These are phyloP conservation scores for Bryum argenteum DNA, from an alignment of 225 moss, liverwort and hornwort genomes.

Conservation along the genomic window DNA sequence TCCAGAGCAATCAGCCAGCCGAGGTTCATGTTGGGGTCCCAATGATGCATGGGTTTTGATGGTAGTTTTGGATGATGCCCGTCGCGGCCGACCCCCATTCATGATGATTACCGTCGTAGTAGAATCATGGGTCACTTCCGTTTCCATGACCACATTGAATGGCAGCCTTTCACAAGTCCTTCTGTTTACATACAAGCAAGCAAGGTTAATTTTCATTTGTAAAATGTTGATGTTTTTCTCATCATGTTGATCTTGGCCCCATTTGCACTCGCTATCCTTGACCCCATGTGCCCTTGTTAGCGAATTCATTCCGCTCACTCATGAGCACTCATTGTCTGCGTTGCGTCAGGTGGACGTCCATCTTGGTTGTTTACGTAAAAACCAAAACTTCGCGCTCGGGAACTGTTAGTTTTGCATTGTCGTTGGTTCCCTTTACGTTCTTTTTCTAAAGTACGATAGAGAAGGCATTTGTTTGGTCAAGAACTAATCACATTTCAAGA, in stretches of 20 bases:
- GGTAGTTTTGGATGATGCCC: conserved; percentile 13
- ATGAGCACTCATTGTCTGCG: too few relatives aligned
- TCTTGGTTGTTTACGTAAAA: too few relatives aligned
- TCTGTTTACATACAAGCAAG: neutral
- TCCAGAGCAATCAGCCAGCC: conserved; percentile 25
- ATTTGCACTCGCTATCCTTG: neutral
- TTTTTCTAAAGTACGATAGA: too few relatives aligned
- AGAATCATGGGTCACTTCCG: neutral
- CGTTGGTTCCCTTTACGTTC: too few relatives aligned
- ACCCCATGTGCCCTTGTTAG: conserved; percentile 1
- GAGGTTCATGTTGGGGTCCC: neutral
- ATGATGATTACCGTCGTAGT: conserved; percentile 34
- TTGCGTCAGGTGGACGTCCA: too few relatives aligned
- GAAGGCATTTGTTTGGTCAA: too few relatives aligned
- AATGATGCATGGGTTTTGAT: conserved; percentile 23
- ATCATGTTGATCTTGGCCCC: neutral
- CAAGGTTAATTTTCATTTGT: neutral
- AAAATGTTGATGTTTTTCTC: neutral
- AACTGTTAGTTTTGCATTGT: too few relatives aligned
- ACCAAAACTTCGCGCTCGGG: too few relatives aligned
- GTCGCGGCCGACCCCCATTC: neutral
- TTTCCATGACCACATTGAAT: conserved; percentile 37
- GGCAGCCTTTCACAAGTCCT: conserved; percentile 12
- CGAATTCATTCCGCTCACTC: too few relatives aligned
- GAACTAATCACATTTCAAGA: too few relatives aligned